Evolutionary conservation across 192 early-diverging fungal genomes (phyloP).

Genomic region (Backusella morwellensis): DNA sequence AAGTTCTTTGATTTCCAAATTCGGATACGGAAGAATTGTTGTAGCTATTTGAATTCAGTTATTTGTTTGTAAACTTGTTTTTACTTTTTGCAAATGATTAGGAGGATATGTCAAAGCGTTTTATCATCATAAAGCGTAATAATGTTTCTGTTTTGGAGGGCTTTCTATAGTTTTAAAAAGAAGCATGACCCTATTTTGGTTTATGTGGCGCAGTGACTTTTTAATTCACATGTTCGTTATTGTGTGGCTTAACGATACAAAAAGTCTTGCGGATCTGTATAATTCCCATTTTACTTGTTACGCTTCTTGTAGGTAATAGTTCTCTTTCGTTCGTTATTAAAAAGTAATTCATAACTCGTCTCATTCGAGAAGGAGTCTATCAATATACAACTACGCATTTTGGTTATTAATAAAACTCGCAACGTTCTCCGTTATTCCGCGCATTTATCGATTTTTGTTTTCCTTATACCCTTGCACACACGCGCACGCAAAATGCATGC

Average conservation of each 20-base stretch:
- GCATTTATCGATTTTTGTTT: neutral
- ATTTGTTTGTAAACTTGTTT: neutral
- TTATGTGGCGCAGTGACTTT: neutral
- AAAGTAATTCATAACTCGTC: neutral
- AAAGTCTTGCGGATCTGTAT: neutral
- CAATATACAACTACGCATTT: neutral
- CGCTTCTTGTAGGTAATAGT: neutral
- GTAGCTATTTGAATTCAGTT: neutral
- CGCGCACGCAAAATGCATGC: neutral
- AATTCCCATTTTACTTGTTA: neutral
- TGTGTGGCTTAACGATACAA: neutral
- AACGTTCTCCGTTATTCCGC: neutral
- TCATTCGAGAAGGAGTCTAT: neutral
- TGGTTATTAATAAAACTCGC: neutral
- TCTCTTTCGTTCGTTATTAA: neutral
- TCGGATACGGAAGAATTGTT: neutral
- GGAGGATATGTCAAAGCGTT: neutral
- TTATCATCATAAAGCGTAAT: neutral
- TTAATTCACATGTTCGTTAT: neutral
- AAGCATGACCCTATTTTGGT: neutral
- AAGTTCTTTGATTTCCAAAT: neutral
- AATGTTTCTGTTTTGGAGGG: neutral
- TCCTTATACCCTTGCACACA: neutral
- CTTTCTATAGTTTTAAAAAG: too few species aligned
- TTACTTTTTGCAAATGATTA: neutral